Evolutionary conservation across 805 yeast species (phyloP), one percentile per base, ranked within the genome.

Genomic region (Yamadazyma takamatsuzukensis): DNA sequence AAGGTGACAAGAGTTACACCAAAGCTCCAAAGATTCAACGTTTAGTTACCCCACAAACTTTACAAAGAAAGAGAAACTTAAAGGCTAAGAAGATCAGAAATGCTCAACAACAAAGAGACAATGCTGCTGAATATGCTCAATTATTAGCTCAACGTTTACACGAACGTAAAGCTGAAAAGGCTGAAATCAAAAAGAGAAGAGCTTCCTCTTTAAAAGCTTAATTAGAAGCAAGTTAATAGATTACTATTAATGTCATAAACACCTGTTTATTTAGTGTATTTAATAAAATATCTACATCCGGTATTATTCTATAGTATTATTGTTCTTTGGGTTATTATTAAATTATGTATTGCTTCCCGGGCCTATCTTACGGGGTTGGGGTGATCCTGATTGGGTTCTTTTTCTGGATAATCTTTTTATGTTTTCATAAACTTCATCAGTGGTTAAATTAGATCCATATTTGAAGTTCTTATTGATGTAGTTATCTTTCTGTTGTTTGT

Each of bases 21-120:
- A 93, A 93, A 85, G 98, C 98, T 65, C 98, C 98, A 77, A 90
- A 85, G 85, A 90, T 93, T 78, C 98, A 93, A 79, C 87, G 98
- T 76, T 83, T 93, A 64, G 94, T 93, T 53, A 93, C 98, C 63
- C 98, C 98, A 70, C 97, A 93, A 77, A 83, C 87, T 65, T 80
- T 93, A 71, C 97, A 90, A 80, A 90, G 96, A 83, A 93, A 93
- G 94, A 85, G 97, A 77, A 89, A 86, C 68, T 82, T 85, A 70
- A 84, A 78, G 70, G 81, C 96, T 60, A 75, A 81, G 74, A 93
- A 93, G 83, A 76, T 85, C 70, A 85, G 80, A 78, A 85, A 86
- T 73, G 97, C 97, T 70, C 95, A 87, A 80, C 88, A 86, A 64
- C 96, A 88, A 76, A 88, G 95, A 87, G 97, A 93, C 72, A 96